phyloP scores from a whole-genome alignment of 345 rosid genomes.

The Eutrema heterophyllum region DNA sequence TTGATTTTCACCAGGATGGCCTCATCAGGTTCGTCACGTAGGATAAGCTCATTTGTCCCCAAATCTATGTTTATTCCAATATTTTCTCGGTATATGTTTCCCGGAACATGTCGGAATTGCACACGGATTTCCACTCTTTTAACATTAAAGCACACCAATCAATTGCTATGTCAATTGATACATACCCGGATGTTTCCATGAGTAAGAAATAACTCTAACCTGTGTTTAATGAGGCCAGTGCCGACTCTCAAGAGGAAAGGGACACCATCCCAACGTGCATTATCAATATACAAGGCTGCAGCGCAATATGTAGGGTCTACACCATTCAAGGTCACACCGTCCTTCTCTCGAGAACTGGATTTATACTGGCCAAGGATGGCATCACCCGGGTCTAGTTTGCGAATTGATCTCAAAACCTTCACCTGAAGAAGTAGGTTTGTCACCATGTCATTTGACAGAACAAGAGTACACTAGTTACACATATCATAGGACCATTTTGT shows the following conservation, averaged over 20 bases:
- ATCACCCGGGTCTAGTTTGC: conserved; percentile 48
- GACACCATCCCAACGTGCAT: conserved; percentile 89
- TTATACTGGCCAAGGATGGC: conserved; percentile 73
- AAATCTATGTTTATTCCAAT: conserved; percentile 46
- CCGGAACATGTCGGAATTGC: conserved; percentile 62
- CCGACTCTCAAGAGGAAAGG: conserved; percentile 68
- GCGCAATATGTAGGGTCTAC: conserved; percentile 61
- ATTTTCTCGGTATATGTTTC: conserved; percentile 57
- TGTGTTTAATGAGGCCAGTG: conserved; percentile 68
- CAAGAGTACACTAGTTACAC: background rate
- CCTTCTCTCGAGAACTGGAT: conserved; percentile 40
- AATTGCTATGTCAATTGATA: background rate
- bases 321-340: conserved; percentile 33
- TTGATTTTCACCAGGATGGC: conserved; percentile 68
- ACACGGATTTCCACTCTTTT: conserved; percentile 69
- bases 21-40: conserved; percentile 60
- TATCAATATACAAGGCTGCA: conserved; percentile 68
- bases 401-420: conserved; percentile 66
- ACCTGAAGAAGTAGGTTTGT: conserved; percentile 39
- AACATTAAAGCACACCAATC: conserved; percentile 14
- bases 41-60: conserved; percentile 63
- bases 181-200: background rate
- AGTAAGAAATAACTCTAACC: conserved; percentile 29
- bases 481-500: background rate
- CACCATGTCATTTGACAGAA: conserved; percentile 3